Evolutionary conservation across 2,329 filamentous ascomycete genomes (phyloP).

Genomic region (Alternaria infectoria): DNA sequence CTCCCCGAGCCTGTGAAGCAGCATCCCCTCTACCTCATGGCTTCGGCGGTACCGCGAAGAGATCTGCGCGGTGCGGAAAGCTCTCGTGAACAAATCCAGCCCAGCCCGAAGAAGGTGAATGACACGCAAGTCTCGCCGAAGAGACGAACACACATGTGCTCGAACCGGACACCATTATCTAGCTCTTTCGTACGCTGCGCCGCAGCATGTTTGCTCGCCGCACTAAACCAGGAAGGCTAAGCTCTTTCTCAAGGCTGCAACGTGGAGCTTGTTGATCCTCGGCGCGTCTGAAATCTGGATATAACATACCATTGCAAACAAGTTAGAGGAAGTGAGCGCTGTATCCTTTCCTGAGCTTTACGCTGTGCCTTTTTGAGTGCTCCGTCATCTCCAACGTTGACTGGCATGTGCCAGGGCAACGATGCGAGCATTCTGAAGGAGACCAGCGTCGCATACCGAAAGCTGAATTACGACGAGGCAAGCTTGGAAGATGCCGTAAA

Average conservation of each 20-base stretch:
- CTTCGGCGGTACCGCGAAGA: not conserved
- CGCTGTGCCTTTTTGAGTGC: no score
- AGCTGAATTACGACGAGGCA: no score
- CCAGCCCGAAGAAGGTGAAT: not conserved
- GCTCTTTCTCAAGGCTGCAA: not conserved
- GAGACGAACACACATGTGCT: not conserved
- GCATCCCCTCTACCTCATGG: not conserved
- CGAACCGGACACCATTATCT: not conserved
- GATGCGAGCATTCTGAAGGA: no score
- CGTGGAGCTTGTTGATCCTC: not conserved
- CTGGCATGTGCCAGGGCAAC: no score
- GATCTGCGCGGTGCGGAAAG: not conserved
- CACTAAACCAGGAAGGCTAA: no score
- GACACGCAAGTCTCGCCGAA: no score
- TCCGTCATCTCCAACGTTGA: no score
- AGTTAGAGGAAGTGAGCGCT: no score
- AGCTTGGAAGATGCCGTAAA: no score
- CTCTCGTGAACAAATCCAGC: not conserved
- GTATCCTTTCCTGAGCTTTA: no score
- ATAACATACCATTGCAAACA: not conserved
- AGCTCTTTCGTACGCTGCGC: not conserved
- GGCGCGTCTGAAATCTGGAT: not conserved
- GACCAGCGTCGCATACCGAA: no score
- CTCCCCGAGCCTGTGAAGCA: not conserved
- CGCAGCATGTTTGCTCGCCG: no score